Base-by-base conservation (phyloP, 805 yeast species). In the Candida ponderosae region DNA sequence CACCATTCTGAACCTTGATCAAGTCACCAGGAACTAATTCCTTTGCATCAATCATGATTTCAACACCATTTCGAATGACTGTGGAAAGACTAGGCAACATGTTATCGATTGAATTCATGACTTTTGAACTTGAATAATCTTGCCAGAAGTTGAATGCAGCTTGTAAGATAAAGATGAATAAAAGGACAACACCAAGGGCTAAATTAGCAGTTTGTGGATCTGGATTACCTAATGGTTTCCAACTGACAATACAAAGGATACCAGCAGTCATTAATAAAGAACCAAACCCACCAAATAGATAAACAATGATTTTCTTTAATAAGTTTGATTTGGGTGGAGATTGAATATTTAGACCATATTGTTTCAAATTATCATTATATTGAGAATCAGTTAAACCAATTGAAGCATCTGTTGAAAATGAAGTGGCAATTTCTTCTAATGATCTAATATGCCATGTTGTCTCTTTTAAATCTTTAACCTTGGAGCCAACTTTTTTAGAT, bases 261-360 rank as follows among this genome's bases (percentile, higher is more conserved):
- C 69, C 73, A 40, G 66, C 70, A 32, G 55, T 46, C 36, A 67
- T 47, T 28, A 70, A 53, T 32, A 70, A 52, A 1, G 58, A 41
- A 23, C 76, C 73, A 51, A 70, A 70, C 6, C 76, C 74, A 39
- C 73, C 73, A 54, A 70, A 70, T 38, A 66, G 53, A 47, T 70
- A 66, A 36, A 53, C 40, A 32, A 65, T 54, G 3, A 63, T 38
- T 46, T 59, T 65, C 41, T 48, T 57, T 19, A 56, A 38, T 34
- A 56, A 45, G 27, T 59, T 55, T 7, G 55, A 50, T 16, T 61
- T 56, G 10, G 70, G 71, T 34, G 57, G 61, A n/a, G 62, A 45
- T 43, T 60, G 69, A 31, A 56, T 45, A 38, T 66, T 67, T 4
- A 34, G 37, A 9, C 73, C 74, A 42, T 44, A 59, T 15, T 20